A percentile compares a stretch with the other conserved stretches of the same genome.
Evolutionary conservation across 2,329 filamentous ascomycete genomes (phyloP).

Genomic region (Geosmithia flava): DNA sequence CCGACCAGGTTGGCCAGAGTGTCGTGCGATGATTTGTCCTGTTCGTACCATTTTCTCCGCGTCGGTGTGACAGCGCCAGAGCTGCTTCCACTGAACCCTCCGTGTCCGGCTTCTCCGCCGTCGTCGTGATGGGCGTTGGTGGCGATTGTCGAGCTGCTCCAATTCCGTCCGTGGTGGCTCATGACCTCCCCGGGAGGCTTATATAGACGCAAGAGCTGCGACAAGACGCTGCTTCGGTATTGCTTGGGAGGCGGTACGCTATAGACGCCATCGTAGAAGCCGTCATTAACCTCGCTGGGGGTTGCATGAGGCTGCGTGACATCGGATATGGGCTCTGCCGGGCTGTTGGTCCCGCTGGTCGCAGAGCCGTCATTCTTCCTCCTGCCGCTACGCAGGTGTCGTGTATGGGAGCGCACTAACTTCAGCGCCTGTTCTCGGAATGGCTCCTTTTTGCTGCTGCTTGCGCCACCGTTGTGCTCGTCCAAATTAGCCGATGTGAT

Average conservation of each 20-base stretch:
- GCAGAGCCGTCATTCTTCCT: slow-evolving; percentile 1
- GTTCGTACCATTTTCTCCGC: slow-evolving; percentile 36
- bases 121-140: neutral
- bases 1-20: slow-evolving; percentile 33
- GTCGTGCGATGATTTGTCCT: slow-evolving; percentile 28
- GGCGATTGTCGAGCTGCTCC: neutral
- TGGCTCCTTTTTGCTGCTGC: neutral
- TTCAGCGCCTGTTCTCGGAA: slow-evolving; percentile 23
- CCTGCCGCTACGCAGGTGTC: slow-evolving; percentile 7
- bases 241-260: slow-evolving; percentile 25
- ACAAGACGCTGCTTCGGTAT: slow-evolving; percentile 31
- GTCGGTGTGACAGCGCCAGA: slow-evolving; percentile 24
- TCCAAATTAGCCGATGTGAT: neutral
- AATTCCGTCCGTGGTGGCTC: neutral
- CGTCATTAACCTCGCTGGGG: slow-evolving; percentile 22
- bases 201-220: slow-evolving; percentile 33
- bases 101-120: neutral
- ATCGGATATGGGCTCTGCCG: neutral
- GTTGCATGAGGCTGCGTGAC: neutral
- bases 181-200: slow-evolving; percentile 8
- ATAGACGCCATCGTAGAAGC: slow-evolving; percentile 26
- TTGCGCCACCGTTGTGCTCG: neutral
- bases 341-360: neutral
- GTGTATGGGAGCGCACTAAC: slow-evolving; percentile 29
- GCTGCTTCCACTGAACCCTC: slow-evolving; percentile 1